Evolutionary conservation across 2,329 filamentous ascomycete species (phyloP).

Genomic region (Fusarium bactridioides): DNA sequence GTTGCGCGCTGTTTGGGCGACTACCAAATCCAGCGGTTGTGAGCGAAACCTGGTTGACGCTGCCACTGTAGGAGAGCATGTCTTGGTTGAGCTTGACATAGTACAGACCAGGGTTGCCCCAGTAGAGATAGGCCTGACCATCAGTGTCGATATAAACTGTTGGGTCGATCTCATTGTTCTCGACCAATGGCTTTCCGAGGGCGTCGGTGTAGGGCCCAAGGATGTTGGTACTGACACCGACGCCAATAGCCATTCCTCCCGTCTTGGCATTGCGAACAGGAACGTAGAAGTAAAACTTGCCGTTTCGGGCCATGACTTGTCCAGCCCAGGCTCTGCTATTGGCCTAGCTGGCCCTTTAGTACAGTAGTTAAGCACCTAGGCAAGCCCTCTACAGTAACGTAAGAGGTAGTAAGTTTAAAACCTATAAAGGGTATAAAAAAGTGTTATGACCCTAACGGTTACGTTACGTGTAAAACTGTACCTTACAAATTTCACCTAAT

Average conservation of each 20-base stretch:
- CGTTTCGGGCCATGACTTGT: constrained; percentile 47
- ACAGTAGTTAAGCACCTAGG: too few relatives aligned
- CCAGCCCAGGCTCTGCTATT: constrained; percentile 48
- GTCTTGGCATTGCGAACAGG: constrained; percentile 42
- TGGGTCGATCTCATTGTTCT: constrained; percentile 49
- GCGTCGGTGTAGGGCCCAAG: constrained; percentile 48
- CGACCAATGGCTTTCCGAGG: constrained; percentile 46
- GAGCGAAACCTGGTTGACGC: not conserved
- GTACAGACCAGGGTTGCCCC: constrained; percentile 48
- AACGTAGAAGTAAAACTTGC: constrained; percentile 49
- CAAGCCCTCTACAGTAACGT: too few relatives aligned
- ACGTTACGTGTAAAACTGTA: too few relatives aligned
- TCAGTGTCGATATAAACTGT: constrained; percentile 49
- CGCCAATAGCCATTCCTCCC: constrained; percentile 50
- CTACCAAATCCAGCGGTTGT: not conserved
- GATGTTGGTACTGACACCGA: constrained; percentile 47
- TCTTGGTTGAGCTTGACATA: constrained; percentile 46
- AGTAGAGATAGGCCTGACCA: constrained; percentile 49
- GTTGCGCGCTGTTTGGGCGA: not conserved
- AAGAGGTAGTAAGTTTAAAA: too few relatives aligned
- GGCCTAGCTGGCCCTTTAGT: too few relatives aligned
- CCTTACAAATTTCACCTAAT: too few relatives aligned
- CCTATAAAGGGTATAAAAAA: too few relatives aligned
- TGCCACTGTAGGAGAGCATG: constrained; percentile 42
- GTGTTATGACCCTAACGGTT: too few relatives aligned